Conservation (phyloP, 2,329 filamentous ascomycete species). For the Geosmithia morbida region DNA sequence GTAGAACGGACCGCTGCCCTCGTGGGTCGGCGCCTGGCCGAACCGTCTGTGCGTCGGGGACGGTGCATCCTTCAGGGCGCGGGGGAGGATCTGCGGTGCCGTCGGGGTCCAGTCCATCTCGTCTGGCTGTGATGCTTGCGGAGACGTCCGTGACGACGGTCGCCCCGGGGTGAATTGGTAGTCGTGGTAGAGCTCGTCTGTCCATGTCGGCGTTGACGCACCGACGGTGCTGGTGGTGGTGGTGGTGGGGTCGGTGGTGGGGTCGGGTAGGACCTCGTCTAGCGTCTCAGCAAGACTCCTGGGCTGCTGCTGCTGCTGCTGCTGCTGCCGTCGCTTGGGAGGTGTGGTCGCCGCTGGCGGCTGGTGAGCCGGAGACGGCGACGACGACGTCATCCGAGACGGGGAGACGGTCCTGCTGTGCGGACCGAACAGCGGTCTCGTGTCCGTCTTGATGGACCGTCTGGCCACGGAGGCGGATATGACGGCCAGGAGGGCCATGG, state of each 20-base stretch:
- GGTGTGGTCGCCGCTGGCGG: constrained; percentile 8
- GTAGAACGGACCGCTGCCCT: constrained; percentile 44
- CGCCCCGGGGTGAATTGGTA: neutral
- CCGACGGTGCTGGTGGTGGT: too few relatives aligned
- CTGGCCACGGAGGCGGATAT: constrained; percentile 30
- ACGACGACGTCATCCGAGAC: constrained; percentile 6
- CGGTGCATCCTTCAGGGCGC: constrained; percentile 28
- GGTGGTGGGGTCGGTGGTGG: neutral
- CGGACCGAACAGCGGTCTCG: constrained; percentile 34
- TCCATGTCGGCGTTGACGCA: neutral
- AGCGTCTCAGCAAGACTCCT: constrained; percentile 2
- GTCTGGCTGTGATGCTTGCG: constrained; percentile 15
- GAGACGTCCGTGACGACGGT: neutral
- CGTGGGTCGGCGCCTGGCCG: constrained; percentile 27
- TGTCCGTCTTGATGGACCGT: constrained; percentile 38
- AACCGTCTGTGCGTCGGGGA: constrained; percentile 15
- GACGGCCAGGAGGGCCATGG: constrained; percentile 29
- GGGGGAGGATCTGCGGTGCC: neutral
- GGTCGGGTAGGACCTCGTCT: constrained; percentile 1
- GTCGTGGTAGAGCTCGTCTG: neutral
- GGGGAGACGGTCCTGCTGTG: constrained; percentile 9
- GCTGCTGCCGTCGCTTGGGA: constrained; percentile 12
- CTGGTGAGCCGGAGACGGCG: neutral
- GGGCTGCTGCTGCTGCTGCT: neutral
- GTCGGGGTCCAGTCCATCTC: constrained; percentile 66